Evolutionary conservation across 148 eudicot genomes (phyloP), one percentile per base, ranked within the genome.

Genomic region (Chenopodium suecicum): DNA sequence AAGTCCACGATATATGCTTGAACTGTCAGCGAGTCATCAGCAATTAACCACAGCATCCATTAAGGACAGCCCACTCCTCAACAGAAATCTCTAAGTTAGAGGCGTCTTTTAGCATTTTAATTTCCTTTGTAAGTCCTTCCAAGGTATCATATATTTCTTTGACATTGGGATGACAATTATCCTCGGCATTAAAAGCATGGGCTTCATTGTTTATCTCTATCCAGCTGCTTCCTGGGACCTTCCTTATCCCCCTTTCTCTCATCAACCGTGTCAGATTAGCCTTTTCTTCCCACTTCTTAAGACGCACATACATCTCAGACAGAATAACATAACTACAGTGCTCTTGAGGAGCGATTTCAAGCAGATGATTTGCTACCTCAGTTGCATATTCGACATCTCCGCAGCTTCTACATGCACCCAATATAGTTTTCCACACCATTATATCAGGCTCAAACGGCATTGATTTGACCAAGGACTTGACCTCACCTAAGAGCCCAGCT

Each of bases 211-310:
- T 62, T 47, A 92, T 74, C 83, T 92, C 93, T 23, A 92, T 89
- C 96, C 96, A 91, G 79, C 93, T 92, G 91, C 90, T 88, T 74
- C 96, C 96, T 6, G 96, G 96, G 37, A 92, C 91, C 83, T 92
- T 92, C 76, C 77, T 89, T 14, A 92, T 88, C 13, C 96, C 91
- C 80, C 86, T 85, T 76, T 88, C 91, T 85, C 85, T 87, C 96
- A 92, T 91, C 82, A 89, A 76, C 85, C 83, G 88, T 66, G 86
- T 91, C 50, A 92, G 37, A 73, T 72, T 67, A 73, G 93, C 96
- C 82, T 86, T 89, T 72, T 88, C 90, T 16, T 90, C 88, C 95
- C 93, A 92, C 76, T 76, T 86, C 88, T 82, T 86, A 54, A 86
- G 85, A 74, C 87, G 87, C 3, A 89, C 92, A 80, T 88, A 92